These are phyloP conservation scores for Rhodotorula sp. DNA, from an alignment of 1,284 basidiomycete species.

Conservation along the genomic window DNA sequence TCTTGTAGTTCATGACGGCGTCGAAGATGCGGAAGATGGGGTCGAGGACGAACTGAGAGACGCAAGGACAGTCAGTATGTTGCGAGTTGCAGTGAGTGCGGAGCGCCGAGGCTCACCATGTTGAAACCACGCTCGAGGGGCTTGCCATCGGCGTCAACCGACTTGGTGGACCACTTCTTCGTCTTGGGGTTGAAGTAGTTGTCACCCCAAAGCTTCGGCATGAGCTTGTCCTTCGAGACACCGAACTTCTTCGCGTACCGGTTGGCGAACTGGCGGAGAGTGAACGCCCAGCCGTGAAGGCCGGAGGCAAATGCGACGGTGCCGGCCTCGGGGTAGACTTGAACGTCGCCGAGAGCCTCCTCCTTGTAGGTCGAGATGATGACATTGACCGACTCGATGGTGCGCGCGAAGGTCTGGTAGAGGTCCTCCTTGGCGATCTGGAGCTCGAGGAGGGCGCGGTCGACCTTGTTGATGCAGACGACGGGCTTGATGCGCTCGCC, in stretches of 20 bases:
- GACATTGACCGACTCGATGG: conserved; percentile 95
- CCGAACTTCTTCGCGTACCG: conserved; percentile 99
- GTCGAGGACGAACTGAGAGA: conserved; percentile 98
- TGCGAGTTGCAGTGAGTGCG: background rate
- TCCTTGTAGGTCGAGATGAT: conserved; percentile 99
- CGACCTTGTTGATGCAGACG: conserved; percentile 99
- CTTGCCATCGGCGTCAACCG: conserved; percentile 77
- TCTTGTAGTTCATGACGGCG: conserved; percentile 99
- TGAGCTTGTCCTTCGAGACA: conserved; percentile 75
- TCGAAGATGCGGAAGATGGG: conserved; percentile 99
- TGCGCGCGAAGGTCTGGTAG: conserved; percentile 97
- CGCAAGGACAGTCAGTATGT: background rate
- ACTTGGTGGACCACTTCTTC: conserved; percentile 91
- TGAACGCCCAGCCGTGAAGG: conserved; percentile 99
- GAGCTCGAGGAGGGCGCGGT: conserved; percentile 97
- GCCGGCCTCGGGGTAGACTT: conserved; percentile 98
- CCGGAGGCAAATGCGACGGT: conserved; percentile 99
- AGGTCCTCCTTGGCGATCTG: conserved; percentile 97
- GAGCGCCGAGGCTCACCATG: conserved; percentile 43
- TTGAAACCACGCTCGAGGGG: conserved; percentile 62
- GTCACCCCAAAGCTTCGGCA: conserved; percentile 98
- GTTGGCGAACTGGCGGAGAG: conserved; percentile 92
- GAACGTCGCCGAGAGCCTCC: conserved; percentile 89
- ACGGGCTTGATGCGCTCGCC: conserved; percentile 99
- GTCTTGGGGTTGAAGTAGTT: conserved; percentile 99